Conservation (phyloP, 148 eudicot genomes). For the Drosera capensis region DNA sequence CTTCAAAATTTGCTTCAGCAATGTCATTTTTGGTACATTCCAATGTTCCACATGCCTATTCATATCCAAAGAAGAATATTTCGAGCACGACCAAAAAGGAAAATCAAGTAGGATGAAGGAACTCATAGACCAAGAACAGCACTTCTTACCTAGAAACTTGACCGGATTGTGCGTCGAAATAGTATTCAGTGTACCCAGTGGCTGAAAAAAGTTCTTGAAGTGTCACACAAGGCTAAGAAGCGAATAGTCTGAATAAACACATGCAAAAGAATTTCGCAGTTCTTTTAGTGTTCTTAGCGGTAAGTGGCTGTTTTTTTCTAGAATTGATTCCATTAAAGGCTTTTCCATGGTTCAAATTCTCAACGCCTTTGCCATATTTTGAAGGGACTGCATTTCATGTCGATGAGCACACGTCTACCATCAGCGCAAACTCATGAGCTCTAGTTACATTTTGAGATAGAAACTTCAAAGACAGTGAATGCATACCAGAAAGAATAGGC, state of each 20-base stretch:
- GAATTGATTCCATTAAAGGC: no score
- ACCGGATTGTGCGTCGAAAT: constrained; percentile 53
- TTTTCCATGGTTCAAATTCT: no score
- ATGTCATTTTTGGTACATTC: constrained; percentile 94
- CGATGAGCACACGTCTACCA: no score
- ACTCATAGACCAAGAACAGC: background rate
- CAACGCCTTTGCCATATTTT: no score
- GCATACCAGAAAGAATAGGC: constrained; percentile 91
- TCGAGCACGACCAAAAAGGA: no score
- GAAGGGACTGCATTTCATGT: no score
- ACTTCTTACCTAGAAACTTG: constrained; percentile 61
- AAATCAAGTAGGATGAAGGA: no score
- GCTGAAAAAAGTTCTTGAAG: constrained; percentile 33
- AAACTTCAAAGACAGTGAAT: background rate
- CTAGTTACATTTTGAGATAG: background rate
- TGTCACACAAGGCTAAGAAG: background rate
- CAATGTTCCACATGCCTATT: constrained; percentile 89
- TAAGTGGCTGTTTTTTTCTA: no score
- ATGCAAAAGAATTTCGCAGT: no score
- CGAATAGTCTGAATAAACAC: background rate
- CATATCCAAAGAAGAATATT: background rate
- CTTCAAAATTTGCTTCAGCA: constrained; percentile 71
- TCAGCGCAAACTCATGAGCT: background rate
- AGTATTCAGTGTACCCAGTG: constrained; percentile 91
- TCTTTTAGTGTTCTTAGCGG: no score